Base-by-base conservation (phyloP, 257 asterid genomes). In the Ilex aquifolium region DNA sequence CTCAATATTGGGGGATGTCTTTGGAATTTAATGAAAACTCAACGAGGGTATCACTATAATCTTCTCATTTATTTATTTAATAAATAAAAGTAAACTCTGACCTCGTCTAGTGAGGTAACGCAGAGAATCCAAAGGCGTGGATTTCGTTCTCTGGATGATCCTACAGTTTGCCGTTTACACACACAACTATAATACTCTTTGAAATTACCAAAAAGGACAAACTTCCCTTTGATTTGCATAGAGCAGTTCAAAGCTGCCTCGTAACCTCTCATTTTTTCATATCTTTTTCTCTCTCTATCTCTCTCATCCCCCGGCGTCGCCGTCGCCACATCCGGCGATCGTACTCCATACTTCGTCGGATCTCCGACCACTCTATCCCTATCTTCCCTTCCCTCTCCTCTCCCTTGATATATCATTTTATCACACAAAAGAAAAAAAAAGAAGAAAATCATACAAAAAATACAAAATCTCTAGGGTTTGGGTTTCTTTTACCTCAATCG, bases 381-480 rank as follows among this genome's bases (percentile, higher is more conserved):
- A 57, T 68, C 74, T 72, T 31, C 29, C 69, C 83, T 78, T 74
- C 83, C 83, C 83, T 78, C 83, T 78, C 83, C 83, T 78, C 80
- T 69, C 69, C 36, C 60, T 36, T 8, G 5, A 36, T 65, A 42
- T 72, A 42, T 21, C 56, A 57, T n/a, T 29, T 9, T 16, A 27
- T 21, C 27, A 21, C 27, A 59, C 27, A 31, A 52, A 68, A 72
- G 73, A 67, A 32, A 27, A 44, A 44, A 31, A 57, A 68, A 72
- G 73, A 67, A 32, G n/a, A 44, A 68, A 68, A 71, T 57, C 27
- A 52, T 56, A 53, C 66, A 82, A 88, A 76, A 64, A 32, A 31
- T 32, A 69, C 52, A 27, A 60, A 54, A 51, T 27, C 32, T 69
- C 51, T 64, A 64, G 67, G 59, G 69, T 66, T 76, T 68, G 72